phyloP scores from a whole-genome alignment of 1,284 basidiomycete genomes.

The Coniophora puteana region DNA sequence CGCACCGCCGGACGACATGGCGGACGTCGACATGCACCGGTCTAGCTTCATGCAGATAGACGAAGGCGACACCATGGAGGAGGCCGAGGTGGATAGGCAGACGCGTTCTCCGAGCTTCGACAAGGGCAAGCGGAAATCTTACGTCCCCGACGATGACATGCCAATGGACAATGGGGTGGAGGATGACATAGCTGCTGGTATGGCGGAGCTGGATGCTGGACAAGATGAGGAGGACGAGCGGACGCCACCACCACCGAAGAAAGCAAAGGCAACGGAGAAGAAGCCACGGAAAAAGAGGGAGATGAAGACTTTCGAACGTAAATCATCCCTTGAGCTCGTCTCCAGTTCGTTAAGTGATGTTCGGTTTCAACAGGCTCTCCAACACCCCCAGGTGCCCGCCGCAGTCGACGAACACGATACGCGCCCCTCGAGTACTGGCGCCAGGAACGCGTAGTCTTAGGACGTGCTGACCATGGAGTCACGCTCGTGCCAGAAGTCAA shows the following conservation, averaged over 20 bases:
- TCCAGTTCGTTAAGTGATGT: slow-evolving; percentile 4
- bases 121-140: slow-evolving; percentile 34
- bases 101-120: slow-evolving; percentile 26
- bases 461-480: slow-evolving; percentile 48
- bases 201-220: slow-evolving; percentile 40
- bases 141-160: slow-evolving; percentile 28
- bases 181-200: slow-evolving; percentile 50
- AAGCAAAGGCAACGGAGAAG: slow-evolving; percentile 29
- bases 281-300: slow-evolving; percentile 31
- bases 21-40: slow-evolving; percentile 23
- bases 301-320: slow-evolving; percentile 9
- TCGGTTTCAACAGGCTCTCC: slow-evolving; percentile 15
- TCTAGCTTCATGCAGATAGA: slow-evolving; percentile 45
- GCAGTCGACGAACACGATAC: slow-evolving; percentile 69
- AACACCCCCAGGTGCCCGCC: slow-evolving; percentile 61
- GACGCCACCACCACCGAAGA: slow-evolving; percentile 23
- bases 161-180: slow-evolving; percentile 44
- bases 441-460: slow-evolving; percentile 86
- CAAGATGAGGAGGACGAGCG: slow-evolving; percentile 32
- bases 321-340: slow-evolving; percentile 2
- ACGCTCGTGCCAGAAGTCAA: slow-evolving; percentile 76
- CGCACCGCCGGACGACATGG: slow-evolving; percentile 29
- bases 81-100: slow-evolving; percentile 28
- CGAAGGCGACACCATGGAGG: slow-evolving; percentile 35
- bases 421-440: slow-evolving; percentile 91